Evolutionary conservation across 2,329 filamentous ascomycete genomes (phyloP), one percentile per base, ranked within the genome.

Genomic region (Zopfia rhizophila): DNA sequence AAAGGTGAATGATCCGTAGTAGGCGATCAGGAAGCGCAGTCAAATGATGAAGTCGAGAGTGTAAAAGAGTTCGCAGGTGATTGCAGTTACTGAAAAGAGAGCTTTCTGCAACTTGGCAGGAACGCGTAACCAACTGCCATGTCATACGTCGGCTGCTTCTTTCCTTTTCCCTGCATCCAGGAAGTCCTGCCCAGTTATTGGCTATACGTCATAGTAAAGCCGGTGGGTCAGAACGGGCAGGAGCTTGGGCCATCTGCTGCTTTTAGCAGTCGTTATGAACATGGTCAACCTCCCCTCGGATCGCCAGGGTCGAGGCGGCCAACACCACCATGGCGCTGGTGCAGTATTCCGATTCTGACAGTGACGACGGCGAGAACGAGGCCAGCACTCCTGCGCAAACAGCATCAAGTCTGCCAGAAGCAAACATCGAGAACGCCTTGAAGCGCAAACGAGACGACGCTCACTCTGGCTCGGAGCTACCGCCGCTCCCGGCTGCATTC

Each of bases 401-500:
- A 35, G 35, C 35, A 12, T 47, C 49, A 21, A 43, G 7, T 31
- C 31, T 35, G 24, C 11, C 18, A 17, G 35, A 18, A 25, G 19
- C 40, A 35, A 31, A 48, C 44, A 27, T 48, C 33, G 45, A 38
- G 38, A 10, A 40, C 41, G 39, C 49, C 24, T 32, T 54, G 43
- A 72, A 72, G 60, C 66, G 68, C 54, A 72, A 65, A 59, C 63
- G 48, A 45, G 60, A 43, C 50, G 49, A 55, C n/a, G 17, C 41
- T 38, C 49, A 55, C 22, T 33, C 57, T 7, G 40, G 28, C 14
- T 37, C 63, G 35, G 63, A 68, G 17, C 74, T 92, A 24, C 91
- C 90, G 21, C 89, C 91, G 7, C 80, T 97, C 16, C 93, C 92
- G 7, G 72, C 85, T 10, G 76, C 83, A 43, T 97, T 99, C 71